These are phyloP conservation scores for Aspergillus sclerotiicarbonarius DNA, from an alignment of 495 filamentous ascomycete genomes.

Conservation along the genomic window DNA sequence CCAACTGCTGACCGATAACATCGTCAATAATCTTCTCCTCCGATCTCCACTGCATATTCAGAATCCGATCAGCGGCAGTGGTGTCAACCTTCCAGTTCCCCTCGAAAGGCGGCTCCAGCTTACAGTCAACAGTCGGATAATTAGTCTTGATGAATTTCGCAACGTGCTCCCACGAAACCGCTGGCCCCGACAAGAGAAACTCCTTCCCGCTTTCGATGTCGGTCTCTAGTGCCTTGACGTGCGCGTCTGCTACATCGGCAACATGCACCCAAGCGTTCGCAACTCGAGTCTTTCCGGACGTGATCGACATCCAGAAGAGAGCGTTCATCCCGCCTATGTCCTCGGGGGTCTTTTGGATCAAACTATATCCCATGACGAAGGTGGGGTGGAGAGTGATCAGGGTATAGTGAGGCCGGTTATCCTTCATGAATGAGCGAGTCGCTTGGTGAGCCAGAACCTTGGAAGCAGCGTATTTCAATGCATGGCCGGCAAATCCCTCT, in stretches of 20 bases:
- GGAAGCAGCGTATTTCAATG: constrained; percentile 18
- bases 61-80: background rate
- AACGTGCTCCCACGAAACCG: constrained; percentile 2
- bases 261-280: constrained; percentile 19
- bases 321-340: constrained; percentile 16
- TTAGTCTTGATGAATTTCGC: background rate
- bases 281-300: constrained; percentile 2
- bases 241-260: constrained; percentile 20
- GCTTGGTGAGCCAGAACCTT: constrained; percentile 30
- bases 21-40: constrained; percentile 1
- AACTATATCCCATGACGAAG: constrained; percentile 19
- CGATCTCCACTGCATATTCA: background rate
- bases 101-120: background rate
- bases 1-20: constrained; percentile 9
- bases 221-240: constrained; percentile 10
- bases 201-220: background rate
- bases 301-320: constrained; percentile 8
- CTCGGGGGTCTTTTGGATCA: constrained; percentile 9
- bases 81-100: background rate
- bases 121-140: background rate
- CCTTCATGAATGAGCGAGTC: constrained; percentile 22
- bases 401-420: constrained; percentile 16
- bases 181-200: background rate
- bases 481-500: background rate
- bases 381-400: constrained; percentile 19